Evolutionary conservation across 192 early-diverging fungal genomes (phyloP), one percentile per base, ranked within the genome.

Genomic region (Gamsiella multidivaricata): DNA sequence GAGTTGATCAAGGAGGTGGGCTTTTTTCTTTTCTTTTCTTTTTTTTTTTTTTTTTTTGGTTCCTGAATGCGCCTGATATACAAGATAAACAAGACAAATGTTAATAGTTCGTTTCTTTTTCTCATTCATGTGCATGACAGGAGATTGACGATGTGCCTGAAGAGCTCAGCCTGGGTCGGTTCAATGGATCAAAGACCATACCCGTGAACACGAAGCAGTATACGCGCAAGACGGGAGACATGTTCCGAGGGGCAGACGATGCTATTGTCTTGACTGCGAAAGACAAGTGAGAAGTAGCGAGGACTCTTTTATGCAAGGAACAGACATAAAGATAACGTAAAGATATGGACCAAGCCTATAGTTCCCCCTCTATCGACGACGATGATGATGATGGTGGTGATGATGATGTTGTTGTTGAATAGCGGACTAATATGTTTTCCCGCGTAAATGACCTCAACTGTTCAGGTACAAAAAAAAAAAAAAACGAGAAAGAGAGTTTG

Each of bases 191-290:
- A 42, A 80, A 85, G 33, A 64, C 43, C 5, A 83, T 91, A 33
- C 90, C 90, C 15, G 76, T 91, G 31, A 84, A 84, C 60, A 67
- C 73, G 26, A 90, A 89, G 61, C 90, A 91, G 54, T 83, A 84
- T 54, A 54, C 49, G 37, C 84, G 88, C 62, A 78, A 74, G 45
- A 64, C 88, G 1, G 80, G 74, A 15, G 84, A 81, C 41, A 55
- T 89, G 9, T 90, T 91, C 69, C 69, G 85, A 45, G 80, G 81
- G 45, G 64, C 79, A 23, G 78, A 86, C 34, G 90, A 91, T 47
- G 85, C 84, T 7, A 66, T 86, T 22, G 74, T 86, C 9, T 9
- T 84, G 2, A 37, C 81, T 15, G 56, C 36, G 11, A 69, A 68
- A 28, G 64, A 33, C 22, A 45, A 6, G 33, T 34, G 3, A 37